phyloP scores from a whole-genome alignment of 257 asterid species.

The Catharanthus roseus region DNA sequence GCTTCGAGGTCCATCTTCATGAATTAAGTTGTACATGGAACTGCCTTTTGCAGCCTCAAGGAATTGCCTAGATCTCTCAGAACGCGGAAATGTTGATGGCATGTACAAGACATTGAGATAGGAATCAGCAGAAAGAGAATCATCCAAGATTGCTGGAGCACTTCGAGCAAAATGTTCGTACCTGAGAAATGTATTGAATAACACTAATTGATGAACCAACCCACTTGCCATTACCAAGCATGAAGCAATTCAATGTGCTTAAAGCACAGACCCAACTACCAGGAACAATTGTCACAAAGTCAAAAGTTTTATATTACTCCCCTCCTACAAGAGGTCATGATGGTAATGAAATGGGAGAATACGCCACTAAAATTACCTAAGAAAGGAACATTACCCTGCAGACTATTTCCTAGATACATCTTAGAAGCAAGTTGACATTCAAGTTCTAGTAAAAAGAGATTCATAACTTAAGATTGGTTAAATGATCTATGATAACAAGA shows the following conservation, averaged over 20 bases:
- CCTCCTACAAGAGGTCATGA: neutral
- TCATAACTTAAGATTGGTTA: neutral
- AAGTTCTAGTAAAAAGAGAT: neutral
- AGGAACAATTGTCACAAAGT: neutral
- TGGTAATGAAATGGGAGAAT: neutral
- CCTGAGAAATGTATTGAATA: constrained; percentile 43
- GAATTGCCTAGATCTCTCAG: constrained; percentile 82
- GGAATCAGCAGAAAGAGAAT: constrained; percentile 98
- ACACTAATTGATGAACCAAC: constrained; percentile 11
- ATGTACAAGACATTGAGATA: constrained; percentile 89
- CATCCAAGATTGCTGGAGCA: constrained; percentile 93
- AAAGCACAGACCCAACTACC: neutral
- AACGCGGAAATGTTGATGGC: constrained; percentile 95
- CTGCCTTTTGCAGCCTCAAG: constrained; percentile 56
- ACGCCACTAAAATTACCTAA: neutral
- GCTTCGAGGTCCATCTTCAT: constrained; percentile 86
- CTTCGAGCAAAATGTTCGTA: constrained; percentile 92
- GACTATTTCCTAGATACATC: neutral
- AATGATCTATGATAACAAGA: neutral
- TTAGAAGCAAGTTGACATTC: neutral
- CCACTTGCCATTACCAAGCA: neutral
- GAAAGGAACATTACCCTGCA: neutral
- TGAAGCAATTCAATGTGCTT: constrained; percentile 1
- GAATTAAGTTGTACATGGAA: constrained; percentile 31
- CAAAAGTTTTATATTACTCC: neutral